Base-by-base conservation (phyloP, 805 yeast genomes). In the Ogataea methylovora region DNA sequence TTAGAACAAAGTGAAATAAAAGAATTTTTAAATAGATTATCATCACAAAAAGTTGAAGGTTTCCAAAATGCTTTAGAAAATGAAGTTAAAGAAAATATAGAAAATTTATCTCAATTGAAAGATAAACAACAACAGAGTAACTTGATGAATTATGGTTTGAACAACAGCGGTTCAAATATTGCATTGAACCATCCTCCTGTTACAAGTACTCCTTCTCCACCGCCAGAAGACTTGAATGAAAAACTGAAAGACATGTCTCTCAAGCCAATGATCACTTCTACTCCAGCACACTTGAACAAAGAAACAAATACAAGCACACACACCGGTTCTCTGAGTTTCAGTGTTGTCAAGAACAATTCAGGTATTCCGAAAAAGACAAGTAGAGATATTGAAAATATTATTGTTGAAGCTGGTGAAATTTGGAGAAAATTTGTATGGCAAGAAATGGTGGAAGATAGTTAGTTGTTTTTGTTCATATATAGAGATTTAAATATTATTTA, bases 1-100 rank as follows among this genome's bases (percentile, higher is more conserved):
- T 77, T 87, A 43, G 97, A 88, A 49, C 94, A 85, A 52, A 78
- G 84, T 42, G 97, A 88, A 58, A 84, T 86, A 29, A 67, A 87
- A 25, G 94, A 87, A 51, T 76, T 77, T 43, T 65, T 88, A 41
- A 74, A 75, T 40, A 71, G 79, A 25, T 51, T 71, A 30, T 74
- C 78, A 2, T 65, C 77, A 11, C 64, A 64, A 39, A 58, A 65
- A 12, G 57, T 61, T 53, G 54, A 51, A 40, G 36, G 50, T 48
- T 27, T 49, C 49, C 24, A 63, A 52, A 16, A 27, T 9, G 29
- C 23, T 27, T 24, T 24, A 16, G 35, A 31, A 17, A 26, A 27
- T 27, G 25, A 32, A 32, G 29, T 29, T 19, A 34, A 24, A 24
- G 37, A 34, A n/a, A 26, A 27, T 8, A 29, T 29, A 5, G 18